phyloP scores from a whole-genome alignment of 2,329 filamentous ascomycete species.

The Phialophora tarda region DNA sequence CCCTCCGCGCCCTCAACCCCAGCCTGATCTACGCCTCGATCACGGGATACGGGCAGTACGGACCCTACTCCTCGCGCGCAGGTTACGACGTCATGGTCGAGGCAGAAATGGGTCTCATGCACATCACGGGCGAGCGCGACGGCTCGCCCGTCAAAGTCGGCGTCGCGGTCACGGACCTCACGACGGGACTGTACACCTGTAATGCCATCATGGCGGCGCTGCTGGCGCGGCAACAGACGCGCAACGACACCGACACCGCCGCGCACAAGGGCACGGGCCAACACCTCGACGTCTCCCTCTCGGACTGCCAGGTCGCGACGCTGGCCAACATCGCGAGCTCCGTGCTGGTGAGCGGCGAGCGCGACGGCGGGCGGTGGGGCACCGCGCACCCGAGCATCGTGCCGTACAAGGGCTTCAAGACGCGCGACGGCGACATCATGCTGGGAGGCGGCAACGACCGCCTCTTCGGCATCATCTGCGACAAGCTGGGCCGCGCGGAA shows the following conservation, averaged over 20 bases:
- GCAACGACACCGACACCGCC: too few species aligned
- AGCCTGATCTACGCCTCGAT: constrained; percentile 91
- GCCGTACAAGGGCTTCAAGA: constrained; percentile 83
- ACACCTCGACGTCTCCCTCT: constrained; percentile 88
- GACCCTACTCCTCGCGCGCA: constrained; percentile 82
- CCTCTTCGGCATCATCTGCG: constrained; percentile 65
- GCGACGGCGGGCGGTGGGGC: constrained; percentile 89
- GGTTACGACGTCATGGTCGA: constrained; percentile 99
- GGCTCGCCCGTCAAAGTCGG: constrained; percentile 96
- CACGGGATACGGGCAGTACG: constrained; percentile 95
- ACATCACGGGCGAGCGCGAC: constrained; percentile 88
- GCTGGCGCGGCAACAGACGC: constrained; percentile 69
- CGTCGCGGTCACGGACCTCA: constrained; percentile 94
- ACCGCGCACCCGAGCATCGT: constrained; percentile 99
- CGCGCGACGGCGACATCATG: constrained; percentile 66
- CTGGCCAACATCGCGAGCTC: constrained; percentile 95
- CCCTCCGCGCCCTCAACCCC: constrained; percentile 80
- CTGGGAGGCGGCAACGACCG: constrained; percentile 69
- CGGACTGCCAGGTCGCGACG: constrained; percentile 93
- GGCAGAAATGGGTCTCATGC: constrained; percentile 97
- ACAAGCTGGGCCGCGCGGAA: constrained; percentile 62
- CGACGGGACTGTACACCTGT: constrained; percentile 91
- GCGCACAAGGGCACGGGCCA: constrained; percentile 65
- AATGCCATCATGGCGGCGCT: constrained; percentile 96
- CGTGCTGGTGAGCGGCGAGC: constrained; percentile 82